Evolutionary conservation across 176 grass and related monocot genomes (phyloP).

Genomic region (Ampelocalamus luodianensis): DNA sequence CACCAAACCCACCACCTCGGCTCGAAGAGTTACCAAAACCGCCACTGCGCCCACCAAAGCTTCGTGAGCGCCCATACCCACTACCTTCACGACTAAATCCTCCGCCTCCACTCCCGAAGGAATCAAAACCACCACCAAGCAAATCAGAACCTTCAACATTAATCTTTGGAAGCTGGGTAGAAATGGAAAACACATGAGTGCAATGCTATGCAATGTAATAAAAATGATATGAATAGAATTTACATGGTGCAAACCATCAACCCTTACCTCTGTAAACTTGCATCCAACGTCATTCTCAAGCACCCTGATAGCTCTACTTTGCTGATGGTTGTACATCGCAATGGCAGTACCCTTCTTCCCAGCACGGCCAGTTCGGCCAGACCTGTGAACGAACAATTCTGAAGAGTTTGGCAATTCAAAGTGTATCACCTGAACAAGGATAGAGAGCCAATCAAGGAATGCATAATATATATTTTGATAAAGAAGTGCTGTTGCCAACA

Average conservation of each 20-base stretch:
- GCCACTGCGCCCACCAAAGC: conserved; percentile 48
- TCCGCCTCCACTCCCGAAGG: conserved; percentile 52
- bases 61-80: conserved; percentile 12
- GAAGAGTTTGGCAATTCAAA: conserved; percentile 89
- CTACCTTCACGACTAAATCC: conserved; percentile 47
- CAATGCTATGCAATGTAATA: conserved; percentile 14
- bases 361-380: conserved; percentile 95
- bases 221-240: background rate
- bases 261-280: conserved; percentile 75
- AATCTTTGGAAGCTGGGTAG: conserved; percentile 76
- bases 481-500: background rate
- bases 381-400: conserved; percentile 93
- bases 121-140: conserved; percentile 63
- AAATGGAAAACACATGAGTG: conserved; percentile 27
- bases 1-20: conserved; percentile 43
- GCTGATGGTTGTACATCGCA: conserved; percentile 62
- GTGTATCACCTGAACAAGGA: conserved; percentile 75
- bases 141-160: conserved; percentile 70
- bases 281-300: conserved; percentile 79
- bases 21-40: conserved; percentile 41
- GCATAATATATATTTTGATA: conserved; percentile 3
- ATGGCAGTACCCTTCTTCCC: conserved; percentile 93
- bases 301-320: conserved; percentile 64
- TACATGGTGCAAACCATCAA: background rate
- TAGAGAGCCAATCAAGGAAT: background rate